Evolutionary conservation across 2,329 filamentous ascomycete species (phyloP), one percentile per base, ranked within the genome.

Genomic region (Aspergillus sp.): DNA sequence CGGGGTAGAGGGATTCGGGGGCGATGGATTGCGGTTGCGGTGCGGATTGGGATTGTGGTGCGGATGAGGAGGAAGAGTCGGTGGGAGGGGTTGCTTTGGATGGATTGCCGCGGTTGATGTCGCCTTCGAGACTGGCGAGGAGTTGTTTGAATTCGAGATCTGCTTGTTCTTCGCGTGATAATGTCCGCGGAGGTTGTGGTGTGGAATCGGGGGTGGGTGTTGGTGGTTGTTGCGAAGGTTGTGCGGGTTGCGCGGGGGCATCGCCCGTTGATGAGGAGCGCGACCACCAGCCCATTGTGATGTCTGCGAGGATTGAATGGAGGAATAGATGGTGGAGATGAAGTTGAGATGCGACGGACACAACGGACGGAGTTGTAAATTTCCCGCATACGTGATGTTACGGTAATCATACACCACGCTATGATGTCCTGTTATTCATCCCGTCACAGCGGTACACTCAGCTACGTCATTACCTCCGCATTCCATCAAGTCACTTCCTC

Each of bases 1-100:
- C 85, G 0, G 90, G 90, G 56, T 94, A 88, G 47, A 90, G 79
- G 57, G 85, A 83, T 59, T 89, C 84, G 60, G 85, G 82, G 53
- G 88, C 71, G 53, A 79, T 72, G 43, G 71, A 61, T 10, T 41
- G 38, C 33, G 62, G 59, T 14, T 64, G 51, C 40, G 53, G 38
- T 22, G 50, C 2, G 45, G 54, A 44, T 41, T 43, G 42, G 22
- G 55, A 50, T 42, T 22, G 52, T 40, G 51, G 55, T 46, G 55
- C 40, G 40, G 47, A 55, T 19, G 22, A 7, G 5, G 22, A 6
- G 22, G 22, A 22, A 22, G 22, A 22, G 7, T 22, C 22, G 5
- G 40, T 43, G 20, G 19, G 20, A 40, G 36, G 7, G 16, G 45
- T 19, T 2, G 45, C 24, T 20, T 36, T 16, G 11, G 19, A 4